Conservation (phyloP, 2,329 filamentous ascomycete species). For the Alternaria sp. region DNA sequence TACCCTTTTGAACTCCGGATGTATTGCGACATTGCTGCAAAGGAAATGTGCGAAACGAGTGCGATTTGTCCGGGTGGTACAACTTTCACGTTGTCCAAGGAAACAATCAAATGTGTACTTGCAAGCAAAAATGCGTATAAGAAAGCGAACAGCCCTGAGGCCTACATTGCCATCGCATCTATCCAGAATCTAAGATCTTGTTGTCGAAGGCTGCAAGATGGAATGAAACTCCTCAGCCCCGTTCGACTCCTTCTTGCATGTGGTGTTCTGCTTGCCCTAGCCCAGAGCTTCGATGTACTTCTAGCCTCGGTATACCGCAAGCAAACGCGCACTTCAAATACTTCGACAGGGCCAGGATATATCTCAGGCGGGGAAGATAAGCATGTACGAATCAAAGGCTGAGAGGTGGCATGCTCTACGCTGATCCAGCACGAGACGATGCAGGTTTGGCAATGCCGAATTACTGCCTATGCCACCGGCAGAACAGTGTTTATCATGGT, state of each 20-base stretch:
- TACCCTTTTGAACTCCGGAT: background rate
- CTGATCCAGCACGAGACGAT: background rate
- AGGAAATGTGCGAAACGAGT: background rate
- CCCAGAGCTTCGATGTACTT: background rate
- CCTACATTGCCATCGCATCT: background rate
- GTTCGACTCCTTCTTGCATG: background rate
- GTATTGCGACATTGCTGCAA: background rate
- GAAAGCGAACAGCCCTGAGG: background rate
- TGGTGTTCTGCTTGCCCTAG: background rate
- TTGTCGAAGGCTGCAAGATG: background rate
- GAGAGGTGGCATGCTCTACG: background rate
- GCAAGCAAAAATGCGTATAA: background rate
- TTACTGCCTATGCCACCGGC: background rate
- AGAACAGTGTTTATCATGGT: background rate
- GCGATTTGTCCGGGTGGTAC: too few species aligned
- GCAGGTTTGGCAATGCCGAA: background rate
- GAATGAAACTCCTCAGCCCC: background rate
- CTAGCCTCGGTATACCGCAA: background rate
- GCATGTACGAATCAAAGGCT: background rate
- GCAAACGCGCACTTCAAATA: background rate
- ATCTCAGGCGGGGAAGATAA: background rate
- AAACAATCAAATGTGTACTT: background rate
- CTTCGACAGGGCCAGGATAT: background rate
- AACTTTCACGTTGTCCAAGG: background rate
- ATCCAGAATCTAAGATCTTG: background rate